Evolutionary conservation across 169 alveolate genomes (phyloP).

Genomic region (Plasmodium vinckei): DNA sequence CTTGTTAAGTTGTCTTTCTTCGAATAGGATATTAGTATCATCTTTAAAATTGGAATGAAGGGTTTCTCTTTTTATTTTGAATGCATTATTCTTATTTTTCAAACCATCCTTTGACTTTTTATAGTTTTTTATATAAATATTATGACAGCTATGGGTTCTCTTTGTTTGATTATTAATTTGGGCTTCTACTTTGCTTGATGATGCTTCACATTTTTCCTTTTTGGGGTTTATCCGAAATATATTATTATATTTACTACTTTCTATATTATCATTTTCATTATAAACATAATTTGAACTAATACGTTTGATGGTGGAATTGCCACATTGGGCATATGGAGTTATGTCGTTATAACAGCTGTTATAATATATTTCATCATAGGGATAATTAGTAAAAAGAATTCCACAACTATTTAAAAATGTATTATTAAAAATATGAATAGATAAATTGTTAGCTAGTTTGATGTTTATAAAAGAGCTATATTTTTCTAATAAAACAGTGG

Average conservation of each 20-base stretch:
- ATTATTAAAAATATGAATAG: not conserved
- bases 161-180: not conserved
- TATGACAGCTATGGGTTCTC: not conserved
- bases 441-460: constrained; percentile 5
- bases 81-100: not conserved
- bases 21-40: not conserved
- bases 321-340: not conserved
- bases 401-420: constrained; percentile 42
- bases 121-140: constrained; percentile 1
- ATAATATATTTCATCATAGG: not conserved
- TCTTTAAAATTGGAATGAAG: not conserved
- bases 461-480: constrained; percentile 18
- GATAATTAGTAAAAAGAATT: constrained; percentile 26
- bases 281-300: not conserved
- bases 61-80: not conserved
- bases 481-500: constrained; percentile 31
- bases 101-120: not conserved
- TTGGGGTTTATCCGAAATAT: not conserved
- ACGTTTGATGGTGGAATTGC: not conserved
- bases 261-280: not conserved
- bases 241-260: not conserved
- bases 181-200: not conserved
- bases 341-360: not conserved
- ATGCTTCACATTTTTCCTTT: not conserved
- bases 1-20: not conserved